Evolutionary conservation across 2,329 filamentous ascomycete species (phyloP), one percentile per base, ranked within the genome.

Genomic region (Lachnellula arida): DNA sequence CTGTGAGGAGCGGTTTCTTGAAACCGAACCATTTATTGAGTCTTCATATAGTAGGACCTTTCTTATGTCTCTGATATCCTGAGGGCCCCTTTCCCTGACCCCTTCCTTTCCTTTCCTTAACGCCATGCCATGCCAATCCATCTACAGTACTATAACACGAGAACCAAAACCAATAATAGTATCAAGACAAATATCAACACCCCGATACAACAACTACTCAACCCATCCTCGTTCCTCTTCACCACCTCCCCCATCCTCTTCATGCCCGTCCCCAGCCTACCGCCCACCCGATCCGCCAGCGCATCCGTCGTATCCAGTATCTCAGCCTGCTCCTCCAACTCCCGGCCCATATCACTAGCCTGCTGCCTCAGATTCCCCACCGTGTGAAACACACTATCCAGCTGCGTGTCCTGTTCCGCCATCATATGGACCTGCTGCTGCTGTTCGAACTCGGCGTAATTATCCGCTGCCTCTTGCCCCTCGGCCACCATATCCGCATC

Each of bases 271-370:
- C 91, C 85, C 67, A 99, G 74, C 69, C 94, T 86, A 1, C 90
- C 89, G 14, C 90, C 89, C 1, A 99, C 91, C 35, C 93, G 81
- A 71, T 97, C 92, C 4, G 90, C 91, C 55, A 96, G 78, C 32
- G 79, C 81, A 73, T 97, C 93, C 42, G 95, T 88, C 51, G 89
- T 86, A 60, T 94, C 86, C 55, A 99, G 78, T 81, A 97, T 87
- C 72, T 91, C 89, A 22, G 81, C 81, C 78, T 99, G 94, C 75
- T 99, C 94, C 74, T 97, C 95, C 46, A 99, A 78, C 76, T 99
- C 94, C 55, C 93, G 80, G 1, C 94, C 93, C 93, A 99, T 99
- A 65, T 91, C 89, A 73, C 95, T 87, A 1, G 94, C 95, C 78
- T 97, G 94, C 69, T 88, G 81, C 54, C 93, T 80, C 69, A 99